Evolutionary conservation across 2,329 filamentous ascomycete genomes (phyloP).

Genomic region (Fusarium sp.): DNA sequence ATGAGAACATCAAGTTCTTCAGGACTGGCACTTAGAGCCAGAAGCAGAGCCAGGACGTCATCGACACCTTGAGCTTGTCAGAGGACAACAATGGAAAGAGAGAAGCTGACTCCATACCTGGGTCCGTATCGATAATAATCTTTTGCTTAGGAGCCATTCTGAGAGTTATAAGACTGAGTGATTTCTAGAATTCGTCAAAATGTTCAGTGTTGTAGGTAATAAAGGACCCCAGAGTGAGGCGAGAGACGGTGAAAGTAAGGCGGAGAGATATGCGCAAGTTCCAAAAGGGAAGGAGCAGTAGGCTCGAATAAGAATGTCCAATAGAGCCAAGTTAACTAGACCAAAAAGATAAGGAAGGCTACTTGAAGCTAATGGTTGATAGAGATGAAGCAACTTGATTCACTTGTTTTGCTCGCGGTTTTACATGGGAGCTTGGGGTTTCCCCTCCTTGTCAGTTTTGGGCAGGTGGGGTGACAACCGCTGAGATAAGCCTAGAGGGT

Average conservation of each 20-base stretch:
- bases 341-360: background rate
- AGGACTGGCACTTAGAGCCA: constrained; percentile 80
- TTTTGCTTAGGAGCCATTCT: constrained; percentile 71
- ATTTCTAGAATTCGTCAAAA: background rate
- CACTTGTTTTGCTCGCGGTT: constrained; percentile 3
- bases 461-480: constrained; percentile 38
- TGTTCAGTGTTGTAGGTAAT: background rate
- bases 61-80: constrained; percentile 69
- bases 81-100: background rate
- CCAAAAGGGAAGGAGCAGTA: background rate
- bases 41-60: constrained; percentile 85
- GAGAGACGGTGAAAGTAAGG: background rate
- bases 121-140: constrained; percentile 97
- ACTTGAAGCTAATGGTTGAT: constrained; percentile 10
- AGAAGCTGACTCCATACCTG: constrained; percentile 60
- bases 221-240: background rate
- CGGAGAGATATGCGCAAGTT: background rate
- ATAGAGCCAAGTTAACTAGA: background rate
- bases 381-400: constrained; percentile 8
- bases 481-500: constrained; percentile 39
- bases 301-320: background rate
- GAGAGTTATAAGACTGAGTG: background rate
- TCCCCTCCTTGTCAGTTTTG: constrained; percentile 39
- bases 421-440: constrained; percentile 14
- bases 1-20: constrained; percentile 87